Evolutionary conservation across 345 rosid species (phyloP).

Genomic region (Camelina hispida): DNA sequence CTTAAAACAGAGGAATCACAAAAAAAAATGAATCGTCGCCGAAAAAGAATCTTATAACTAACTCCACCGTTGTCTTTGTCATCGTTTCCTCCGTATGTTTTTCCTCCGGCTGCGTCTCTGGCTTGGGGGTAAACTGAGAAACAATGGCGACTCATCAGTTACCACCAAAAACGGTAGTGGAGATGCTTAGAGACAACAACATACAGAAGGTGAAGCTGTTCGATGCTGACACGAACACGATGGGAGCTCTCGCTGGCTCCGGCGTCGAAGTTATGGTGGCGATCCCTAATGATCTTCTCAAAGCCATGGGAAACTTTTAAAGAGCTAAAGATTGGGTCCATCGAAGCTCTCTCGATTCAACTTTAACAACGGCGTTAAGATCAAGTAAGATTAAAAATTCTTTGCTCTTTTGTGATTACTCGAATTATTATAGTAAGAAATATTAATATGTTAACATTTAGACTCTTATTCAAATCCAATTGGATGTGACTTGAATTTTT

Average conservation of each 20-base stretch:
- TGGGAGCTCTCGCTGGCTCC: slow-evolving; percentile 80
- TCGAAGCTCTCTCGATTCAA: slow-evolving; percentile 64
- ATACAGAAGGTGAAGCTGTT: slow-evolving; percentile 85
- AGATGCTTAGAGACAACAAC: slow-evolving; percentile 77
- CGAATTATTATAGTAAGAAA: background rate
- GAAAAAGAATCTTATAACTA: slow-evolving; percentile 6
- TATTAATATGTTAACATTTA: too few relatives aligned
- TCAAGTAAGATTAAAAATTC: slow-evolving; percentile 52
- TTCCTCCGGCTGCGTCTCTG: slow-evolving; percentile 43
- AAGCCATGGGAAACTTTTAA: slow-evolving; percentile 57
- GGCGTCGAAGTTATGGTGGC: slow-evolving; percentile 92
- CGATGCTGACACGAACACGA: slow-evolving; percentile 70
- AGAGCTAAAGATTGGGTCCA: slow-evolving; percentile 77
- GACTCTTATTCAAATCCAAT: too few relatives aligned
- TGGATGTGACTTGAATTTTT: too few relatives aligned
- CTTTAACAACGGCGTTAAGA: slow-evolving; percentile 74
- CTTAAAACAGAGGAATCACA: slow-evolving; percentile 3
- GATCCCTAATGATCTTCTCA: slow-evolving; percentile 84
- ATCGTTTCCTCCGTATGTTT: slow-evolving; percentile 17
- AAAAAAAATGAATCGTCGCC: slow-evolving; percentile 21
- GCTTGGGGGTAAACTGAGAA: slow-evolving; percentile 95
- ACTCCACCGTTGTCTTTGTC: background rate
- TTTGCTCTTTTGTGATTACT: background rate
- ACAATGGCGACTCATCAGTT: slow-evolving; percentile 71
- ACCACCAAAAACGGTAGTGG: slow-evolving; percentile 69